Evolutionary conservation across 73 alveolate species (phyloP), one percentile per base, ranked within the genome.

Genomic region (Urostyla sp.): DNA sequence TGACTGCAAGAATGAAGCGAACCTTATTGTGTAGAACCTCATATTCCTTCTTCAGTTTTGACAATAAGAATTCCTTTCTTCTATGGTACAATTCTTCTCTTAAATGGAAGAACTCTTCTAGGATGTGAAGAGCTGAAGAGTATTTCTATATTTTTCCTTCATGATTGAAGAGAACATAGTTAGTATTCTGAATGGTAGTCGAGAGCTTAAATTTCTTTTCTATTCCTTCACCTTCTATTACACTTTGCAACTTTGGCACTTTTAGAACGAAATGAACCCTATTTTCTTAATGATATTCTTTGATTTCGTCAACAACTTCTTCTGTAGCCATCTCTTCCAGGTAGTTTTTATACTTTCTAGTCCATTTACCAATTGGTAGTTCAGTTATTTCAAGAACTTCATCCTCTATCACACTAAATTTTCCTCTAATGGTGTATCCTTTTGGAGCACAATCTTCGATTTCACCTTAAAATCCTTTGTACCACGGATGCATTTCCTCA

Each of bases 301-400:
- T 89, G 38, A 95, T 86, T 66, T 95, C 98, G 54, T 85, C 97
- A 34, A 97, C 69, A 40, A 61, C 90, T 23, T 73, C 85, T 46
- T 84, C 85, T 20, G 73, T 61, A 69, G 86, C 85, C 72, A 90
- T 89, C 74, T 91, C 98, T 59, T 92, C 97, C 51, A 95, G 89
- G 87, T 94, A 94, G 27, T 77, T 88, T 80, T 95, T 92, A 88
- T 94, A 97, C 80, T 95, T 98, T 63, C 90, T 91, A 2, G 98
- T 97, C 99, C 99, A 95, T 88, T 92, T 95, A 60, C 94, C 90
- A 36, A 95, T 79, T 13, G 99, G 99, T 28, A 97, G 90, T 80
- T 97, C 99, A 72, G 91, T 86, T 43, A 97, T 97, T 54, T 80
- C 81, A 30, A 95, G 87, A 8, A 84, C 85, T 23, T 95, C 99